phyloP scores from a whole-genome alignment of 2,329 filamentous ascomycete genomes.

The Pseudocercospora eumusae region DNA sequence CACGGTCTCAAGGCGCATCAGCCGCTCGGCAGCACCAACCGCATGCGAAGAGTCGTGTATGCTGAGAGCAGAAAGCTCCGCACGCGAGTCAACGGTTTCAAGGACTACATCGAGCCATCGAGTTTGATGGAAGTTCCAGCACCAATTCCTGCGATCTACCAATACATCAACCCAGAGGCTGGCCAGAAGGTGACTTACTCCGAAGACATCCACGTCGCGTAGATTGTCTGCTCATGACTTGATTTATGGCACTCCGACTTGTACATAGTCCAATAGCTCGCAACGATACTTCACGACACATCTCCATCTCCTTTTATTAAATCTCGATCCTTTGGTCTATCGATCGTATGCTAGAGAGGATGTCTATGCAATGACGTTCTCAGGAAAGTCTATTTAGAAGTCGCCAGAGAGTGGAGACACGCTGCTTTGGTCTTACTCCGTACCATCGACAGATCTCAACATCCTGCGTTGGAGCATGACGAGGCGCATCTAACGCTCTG shows the following conservation, averaged over 20 bases:
- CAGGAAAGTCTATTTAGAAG: too few relatives aligned
- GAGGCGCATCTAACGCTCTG: too few relatives aligned
- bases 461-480: too few relatives aligned
- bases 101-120: constrained; percentile 44
- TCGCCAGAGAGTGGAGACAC: too few relatives aligned
- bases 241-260: neutral
- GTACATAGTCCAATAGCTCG: neutral
- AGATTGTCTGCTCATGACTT: neutral
- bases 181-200: constrained; percentile 30
- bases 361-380: too few relatives aligned
- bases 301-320: too few relatives aligned
- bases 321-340: neutral
- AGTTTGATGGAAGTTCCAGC: constrained; percentile 43
- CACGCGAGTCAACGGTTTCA: constrained; percentile 44
- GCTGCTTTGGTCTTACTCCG: too few relatives aligned
- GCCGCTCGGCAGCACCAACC: constrained; percentile 45
- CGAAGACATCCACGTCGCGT: constrained; percentile 18
- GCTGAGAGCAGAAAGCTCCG: constrained; percentile 45
- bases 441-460: too few relatives aligned
- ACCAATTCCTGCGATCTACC: constrained; percentile 36
- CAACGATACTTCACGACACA: neutral
- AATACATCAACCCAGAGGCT: constrained; percentile 29
- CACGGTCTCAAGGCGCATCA: constrained; percentile 45
- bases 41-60: constrained; percentile 47
- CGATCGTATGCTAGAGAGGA: too few relatives aligned